Base-by-base conservation (phyloP, 441 rosid genomes). In the Biscutella laevigata region DNA sequence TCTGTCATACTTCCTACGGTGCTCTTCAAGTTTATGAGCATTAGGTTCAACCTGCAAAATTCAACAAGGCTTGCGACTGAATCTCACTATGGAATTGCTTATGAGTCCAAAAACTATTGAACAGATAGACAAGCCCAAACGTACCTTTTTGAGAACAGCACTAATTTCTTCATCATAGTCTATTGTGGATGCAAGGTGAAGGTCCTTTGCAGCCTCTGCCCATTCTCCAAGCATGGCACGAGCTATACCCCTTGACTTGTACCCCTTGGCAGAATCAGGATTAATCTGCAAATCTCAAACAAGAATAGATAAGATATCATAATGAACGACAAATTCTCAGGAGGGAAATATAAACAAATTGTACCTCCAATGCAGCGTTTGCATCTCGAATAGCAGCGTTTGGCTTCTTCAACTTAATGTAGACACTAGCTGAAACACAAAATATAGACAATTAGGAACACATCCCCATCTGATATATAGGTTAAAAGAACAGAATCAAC, bases 261-360 rank as follows among this genome's bases (percentile, higher is more conserved):
- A 88, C 44, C 98, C 96, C 69, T 85, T 92, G 1, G 98, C 98
- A 62, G 96, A 92, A 69, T 92, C 92, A 28, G 95, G 88, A 58
- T 92, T 88, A 51, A 92, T 88, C 96, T 92, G 79, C 44, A 7
- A 57, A n/a, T 26, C 21, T 0, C 27, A 44, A 52, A 45, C 17
- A 24, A 19, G 36, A 6, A 27, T 27, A 10, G 10, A 16, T 26
- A n/a, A n/a, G n/a, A n/a, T n/a, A n/a, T n/a, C n/a, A n/a, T n/a
- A n/a, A n/a, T n/a, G n/a, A n/a, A n/a, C n/a, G n/a, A n/a, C n/a
- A n/a, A n/a, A n/a, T n/a, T n/a, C n/a, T n/a, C n/a, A n/a, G 1
- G 34, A 2, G 0, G 10, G 5, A 30, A 12, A 22, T 0, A 21
- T 15, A 38, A 40, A 37, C 17, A 11, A 37, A n/a, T 5, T 19